These are phyloP conservation scores for Brassica balearica DNA, from an alignment of 441 rosid species.

Conservation along the genomic window DNA sequence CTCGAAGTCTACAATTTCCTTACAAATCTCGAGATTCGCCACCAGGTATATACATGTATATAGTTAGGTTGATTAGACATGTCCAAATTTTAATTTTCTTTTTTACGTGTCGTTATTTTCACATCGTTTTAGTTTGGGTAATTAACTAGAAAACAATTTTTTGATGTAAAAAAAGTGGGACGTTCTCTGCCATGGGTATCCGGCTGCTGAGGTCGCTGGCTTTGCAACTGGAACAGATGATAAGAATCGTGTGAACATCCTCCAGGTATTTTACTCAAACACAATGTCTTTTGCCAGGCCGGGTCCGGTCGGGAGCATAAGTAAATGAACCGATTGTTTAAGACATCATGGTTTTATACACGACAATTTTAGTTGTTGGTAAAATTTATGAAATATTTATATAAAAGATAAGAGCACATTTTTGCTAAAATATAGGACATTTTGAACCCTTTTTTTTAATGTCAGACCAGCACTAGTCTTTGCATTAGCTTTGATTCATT, in stretches of 20 bases:
- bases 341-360: not conserved
- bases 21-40: constrained; percentile 47
- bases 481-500: not conserved
- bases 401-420: no score
- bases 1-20: constrained; percentile 51
- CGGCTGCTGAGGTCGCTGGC: constrained; percentile 52
- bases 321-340: not conserved
- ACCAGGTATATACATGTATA: constrained; percentile 46
- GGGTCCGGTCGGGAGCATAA: not conserved
- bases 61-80: not conserved
- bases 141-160: constrained; percentile 1
- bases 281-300: not conserved
- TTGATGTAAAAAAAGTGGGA: constrained; percentile 65
- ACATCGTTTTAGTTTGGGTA: constrained; percentile 5
- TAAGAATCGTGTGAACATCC: constrained; percentile 55
- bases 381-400: no score
- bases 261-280: constrained; percentile 50
- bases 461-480: not conserved
- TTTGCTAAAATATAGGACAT: no score
- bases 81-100: not conserved
- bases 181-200: constrained; percentile 56
- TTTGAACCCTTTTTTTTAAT: no score
- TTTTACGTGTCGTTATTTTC: not conserved
- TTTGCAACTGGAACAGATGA: constrained; percentile 51
- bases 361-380: not conserved